These are phyloP conservation scores for Plantago major DNA, from an alignment of 257 asterid species.

Conservation along the genomic window DNA sequence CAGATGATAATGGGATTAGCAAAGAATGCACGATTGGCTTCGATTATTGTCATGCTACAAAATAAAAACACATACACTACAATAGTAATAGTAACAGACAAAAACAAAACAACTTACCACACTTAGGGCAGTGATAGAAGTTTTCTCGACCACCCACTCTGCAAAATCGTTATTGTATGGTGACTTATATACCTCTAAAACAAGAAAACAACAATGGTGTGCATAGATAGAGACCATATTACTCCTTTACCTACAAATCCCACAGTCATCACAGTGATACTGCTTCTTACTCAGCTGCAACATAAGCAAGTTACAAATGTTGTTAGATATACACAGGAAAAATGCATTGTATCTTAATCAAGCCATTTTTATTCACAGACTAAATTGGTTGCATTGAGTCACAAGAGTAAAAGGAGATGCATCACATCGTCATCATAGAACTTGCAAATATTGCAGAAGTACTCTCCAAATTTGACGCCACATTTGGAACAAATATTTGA, in stretches of 20 bases:
- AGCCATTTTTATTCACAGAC: background rate
- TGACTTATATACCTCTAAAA: background rate
- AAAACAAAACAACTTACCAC: slow-evolving; percentile 47
- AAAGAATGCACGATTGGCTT: background rate
- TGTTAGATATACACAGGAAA: slow-evolving; percentile 16
- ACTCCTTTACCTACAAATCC: slow-evolving; percentile 79
- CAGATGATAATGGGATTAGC: slow-evolving; percentile 4
- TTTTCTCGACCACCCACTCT: slow-evolving; percentile 93
- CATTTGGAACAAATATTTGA: slow-evolving; percentile 60
- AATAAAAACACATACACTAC: background rate
- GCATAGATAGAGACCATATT: slow-evolving; percentile 3
- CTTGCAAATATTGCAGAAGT: slow-evolving; percentile 75
- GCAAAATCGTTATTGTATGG: slow-evolving; percentile 27
- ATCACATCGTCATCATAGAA: slow-evolving; percentile 86
- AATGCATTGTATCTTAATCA: background rate
- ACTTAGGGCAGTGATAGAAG: slow-evolving; percentile 81
- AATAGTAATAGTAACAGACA: background rate
- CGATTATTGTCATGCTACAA: background rate
- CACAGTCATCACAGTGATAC: slow-evolving; percentile 87
- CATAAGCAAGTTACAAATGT: slow-evolving; percentile 22
- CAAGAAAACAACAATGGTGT: background rate
- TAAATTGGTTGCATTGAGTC: slow-evolving; percentile 1
- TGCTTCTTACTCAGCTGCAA: slow-evolving; percentile 58
- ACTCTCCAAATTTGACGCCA: slow-evolving; percentile 80
- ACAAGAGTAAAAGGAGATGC: slow-evolving; percentile 15